A percentile compares a stretch with the other conserved stretches of the same genome.
phyloP scores from a whole-genome alignment of 768 basidiomycete species.

The Trametes sanguinea region DNA sequence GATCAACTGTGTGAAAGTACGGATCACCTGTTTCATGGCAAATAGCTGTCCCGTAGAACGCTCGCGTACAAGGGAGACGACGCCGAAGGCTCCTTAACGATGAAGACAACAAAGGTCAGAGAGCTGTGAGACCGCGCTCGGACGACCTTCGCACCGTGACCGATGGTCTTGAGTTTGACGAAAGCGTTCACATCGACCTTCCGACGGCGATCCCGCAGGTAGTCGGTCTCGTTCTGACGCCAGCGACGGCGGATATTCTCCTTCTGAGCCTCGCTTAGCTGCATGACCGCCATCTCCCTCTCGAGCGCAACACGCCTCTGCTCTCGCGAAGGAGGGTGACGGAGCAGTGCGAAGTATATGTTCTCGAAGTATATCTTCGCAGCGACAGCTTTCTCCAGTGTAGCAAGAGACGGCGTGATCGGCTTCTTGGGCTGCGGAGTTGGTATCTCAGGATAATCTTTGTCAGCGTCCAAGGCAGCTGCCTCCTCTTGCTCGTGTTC shows the following conservation, averaged over 20 bases:
- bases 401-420: conserved; percentile 85
- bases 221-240: conserved; percentile 87
- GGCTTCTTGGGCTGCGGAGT: conserved; percentile 49
- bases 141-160: conserved; percentile 66
- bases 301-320: conserved; percentile 86
- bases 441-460: conserved; percentile 30
- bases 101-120: conserved; percentile 20
- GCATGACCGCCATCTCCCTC: conserved; percentile 77
- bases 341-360: conserved; percentile 82
- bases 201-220: conserved; percentile 79
- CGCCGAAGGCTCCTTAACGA: conserved; percentile 84
- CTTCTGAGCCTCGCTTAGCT: conserved; percentile 69
- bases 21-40: conserved; percentile 91
- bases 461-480: conserved; percentile 33
- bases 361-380: conserved; percentile 94
- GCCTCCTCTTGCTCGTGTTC: conserved; percentile 65
- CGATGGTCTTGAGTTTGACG: conserved; percentile 89
- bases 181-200: conserved; percentile 87
- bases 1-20: conserved; percentile 13
- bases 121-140: conserved; percentile 26
- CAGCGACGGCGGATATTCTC: conserved; percentile 71
- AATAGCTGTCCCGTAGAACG: conserved; percentile 76
- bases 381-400: conserved; percentile 91
- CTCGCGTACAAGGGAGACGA: conserved; percentile 91
- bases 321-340: conserved; percentile 83